Base-by-base conservation (phyloP, 345 rosid species). In the Zanthoxylum bungeanum region DNA sequence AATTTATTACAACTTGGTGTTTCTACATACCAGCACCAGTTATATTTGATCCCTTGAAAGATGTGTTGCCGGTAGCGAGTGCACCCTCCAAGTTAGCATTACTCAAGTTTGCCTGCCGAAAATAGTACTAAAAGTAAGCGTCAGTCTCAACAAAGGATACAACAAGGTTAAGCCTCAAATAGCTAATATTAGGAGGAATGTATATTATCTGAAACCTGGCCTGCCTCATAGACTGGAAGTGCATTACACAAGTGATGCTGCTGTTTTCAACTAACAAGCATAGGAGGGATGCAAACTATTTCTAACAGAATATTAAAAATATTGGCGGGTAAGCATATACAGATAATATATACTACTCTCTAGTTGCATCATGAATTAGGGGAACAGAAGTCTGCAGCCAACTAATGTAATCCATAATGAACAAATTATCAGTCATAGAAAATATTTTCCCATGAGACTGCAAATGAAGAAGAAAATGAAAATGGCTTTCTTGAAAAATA, bases 31-130 rank as follows among this genome's bases (percentile, higher is more conserved):
- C 98, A 19, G 98, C 98, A 70, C 98, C 98, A 1, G 82, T 83
- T 67, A 94, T 88, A 50, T 77, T 90, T 72, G 98, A 89, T 78
- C 96, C 98, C 76, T n/a, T 90, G 76, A 94, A 92, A 53, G 98
- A 92, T n/a, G 98, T 89, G 79, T 94, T 94, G 61, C 98, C 97
- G 4, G 98, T 92, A 69, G 85, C 86, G 71, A 85, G 82, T 4
- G 97, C 97, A 70, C 98, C 98, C 87, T 92, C 98, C 79, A 94
- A 80, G 81, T 89, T 94, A 57, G 97, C 98, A 73, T 94, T 92
- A 64, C 83, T 88, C 74, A 94, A 71, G 73, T 92, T 94, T 63
- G 70, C 97, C 98, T 94, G 84, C 79, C 80, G 34, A 55, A 73
- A 63, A 9, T 64, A 9, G 6, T 8, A 27, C 39, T 7, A 17